Evolutionary conservation across 116 monocot genomes (phyloP), one percentile per base, ranked within the genome.

Genomic region (Phalaenopsis hybrid): DNA sequence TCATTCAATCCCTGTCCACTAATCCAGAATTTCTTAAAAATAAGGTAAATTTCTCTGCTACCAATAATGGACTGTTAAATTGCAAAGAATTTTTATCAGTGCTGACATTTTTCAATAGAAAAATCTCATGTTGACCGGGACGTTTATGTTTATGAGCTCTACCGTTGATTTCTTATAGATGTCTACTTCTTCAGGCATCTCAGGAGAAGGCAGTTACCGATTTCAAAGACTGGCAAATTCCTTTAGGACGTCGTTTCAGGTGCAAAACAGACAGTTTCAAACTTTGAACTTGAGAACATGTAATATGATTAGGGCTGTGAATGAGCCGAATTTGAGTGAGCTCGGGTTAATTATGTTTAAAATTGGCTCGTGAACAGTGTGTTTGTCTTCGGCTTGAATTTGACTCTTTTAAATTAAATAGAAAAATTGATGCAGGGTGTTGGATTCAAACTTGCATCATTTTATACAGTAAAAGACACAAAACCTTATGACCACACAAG

Each of bases 211-310:
- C 68, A 23, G 92, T 94, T 52, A 82, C 92, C 37, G 94, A 94
- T 86, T 94, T 86, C 82, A 94, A 94, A 79, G 94, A 94, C 76
- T 94, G 94, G 94, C 94, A 94, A 69, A 92, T 94, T 83, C 92
- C 94, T 61, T 90, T 92, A 84, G 92, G 94, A 68, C 88, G 92
- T 0, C 86, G 94, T 25, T 94, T 94, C 84, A 90, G 92, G 90
- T 92, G 74, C 23, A 72, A n/a, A 23, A 3, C 17, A 45, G 65
- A 28, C 0, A 52, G 44, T 80, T 1, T n/a, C 69, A 3, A 9
- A 31, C 74, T 18, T 57, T 80, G 25, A 45, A 51, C 2, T 51
- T 11, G 11, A 51, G 13, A 51, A 51, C 51, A 51, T 51, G 51
- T 28, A 44, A 68, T 68, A 51, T 48, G 37, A 41, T 41, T 41